Evolutionary conservation across 805 yeast species (phyloP).

Genomic region (Candida vartiovaarae): DNA sequence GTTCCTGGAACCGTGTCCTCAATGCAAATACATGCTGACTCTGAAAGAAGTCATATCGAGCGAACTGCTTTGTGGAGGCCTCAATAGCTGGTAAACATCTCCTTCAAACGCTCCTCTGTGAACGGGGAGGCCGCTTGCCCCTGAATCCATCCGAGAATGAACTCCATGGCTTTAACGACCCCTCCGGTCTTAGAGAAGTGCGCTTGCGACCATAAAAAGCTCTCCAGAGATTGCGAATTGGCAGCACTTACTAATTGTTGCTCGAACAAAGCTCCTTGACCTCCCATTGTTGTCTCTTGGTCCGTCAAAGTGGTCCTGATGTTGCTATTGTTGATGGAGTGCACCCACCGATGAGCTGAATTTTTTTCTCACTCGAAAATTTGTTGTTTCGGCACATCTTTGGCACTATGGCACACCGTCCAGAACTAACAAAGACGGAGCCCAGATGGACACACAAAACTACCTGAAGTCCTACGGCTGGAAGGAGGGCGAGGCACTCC

Average conservation of each 20-base stretch:
- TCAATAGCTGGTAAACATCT: neutral
- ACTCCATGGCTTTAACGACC: too few species aligned
- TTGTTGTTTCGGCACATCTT: neutral
- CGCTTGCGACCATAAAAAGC: too few species aligned
- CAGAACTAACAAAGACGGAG: neutral
- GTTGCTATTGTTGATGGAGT: constrained; percentile 1
- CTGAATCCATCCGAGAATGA: too few species aligned
- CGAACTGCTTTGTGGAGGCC: neutral
- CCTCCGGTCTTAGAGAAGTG: too few species aligned
- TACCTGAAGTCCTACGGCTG: constrained; percentile 82
- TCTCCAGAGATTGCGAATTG: too few species aligned
- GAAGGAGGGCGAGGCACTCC: constrained; percentile 85
- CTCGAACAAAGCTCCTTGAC: too few species aligned
- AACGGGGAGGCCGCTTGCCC: too few species aligned
- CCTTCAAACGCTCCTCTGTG: too few species aligned
- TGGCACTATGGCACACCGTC: neutral
- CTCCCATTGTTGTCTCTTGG: neutral
- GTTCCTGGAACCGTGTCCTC: neutral
- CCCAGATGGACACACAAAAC: constrained; percentile 60
- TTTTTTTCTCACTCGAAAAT: neutral
- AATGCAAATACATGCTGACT: neutral
- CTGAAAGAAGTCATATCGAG: neutral
- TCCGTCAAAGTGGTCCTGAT: neutral
- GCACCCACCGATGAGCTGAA: constrained; percentile 1
- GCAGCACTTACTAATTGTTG: too few species aligned